Conservation (phyloP, 2,329 filamentous ascomycete genomes). For the Dactylellina haptotyla region DNA sequence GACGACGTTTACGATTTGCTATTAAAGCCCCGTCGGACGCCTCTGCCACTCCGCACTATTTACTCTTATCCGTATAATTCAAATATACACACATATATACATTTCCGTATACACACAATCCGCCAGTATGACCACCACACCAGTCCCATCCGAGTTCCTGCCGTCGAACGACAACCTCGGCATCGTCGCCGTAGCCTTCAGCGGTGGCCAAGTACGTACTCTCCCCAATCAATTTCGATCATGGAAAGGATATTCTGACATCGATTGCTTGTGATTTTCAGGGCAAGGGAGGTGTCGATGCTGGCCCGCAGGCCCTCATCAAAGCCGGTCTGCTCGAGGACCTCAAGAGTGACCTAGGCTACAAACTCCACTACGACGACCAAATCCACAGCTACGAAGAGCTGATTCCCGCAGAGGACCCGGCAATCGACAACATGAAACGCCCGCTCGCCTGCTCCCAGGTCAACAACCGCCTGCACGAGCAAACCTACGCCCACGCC, state of each 20-base stretch:
- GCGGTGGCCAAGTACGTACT: slow-evolving; percentile 85
- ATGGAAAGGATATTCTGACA: slow-evolving; percentile 38
- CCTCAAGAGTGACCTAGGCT: slow-evolving; percentile 84
- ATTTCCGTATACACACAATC: neutral
- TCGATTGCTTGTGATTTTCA: slow-evolving; percentile 60
- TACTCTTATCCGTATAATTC: too few relatives aligned
- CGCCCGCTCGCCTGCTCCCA: slow-evolving; percentile 85
- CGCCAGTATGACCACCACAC: slow-evolving; percentile 66
- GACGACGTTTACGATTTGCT: too few relatives aligned
- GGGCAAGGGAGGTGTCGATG: slow-evolving; percentile 92
- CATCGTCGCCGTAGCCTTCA: slow-evolving; percentile 94
- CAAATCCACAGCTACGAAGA: slow-evolving; percentile 83
- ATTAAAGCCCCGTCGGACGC: too few relatives aligned
- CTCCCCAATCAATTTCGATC: slow-evolving; percentile 24
- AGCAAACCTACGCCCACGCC: slow-evolving; percentile 89
- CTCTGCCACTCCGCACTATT: too few relatives aligned
- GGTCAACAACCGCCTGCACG: slow-evolving; percentile 80
- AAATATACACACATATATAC: too few relatives aligned
- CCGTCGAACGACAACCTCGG: slow-evolving; percentile 81
- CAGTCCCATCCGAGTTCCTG: slow-evolving; percentile 78
- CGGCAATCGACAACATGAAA: slow-evolving; percentile 84
- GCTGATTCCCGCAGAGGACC: slow-evolving; percentile 75
- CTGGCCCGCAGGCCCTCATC: slow-evolving; percentile 87
- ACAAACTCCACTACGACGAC: slow-evolving; percentile 85
- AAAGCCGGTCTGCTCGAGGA: slow-evolving; percentile 85